These are phyloP conservation scores for Candida ulmi DNA, from an alignment of 805 yeast species.

Conservation along the genomic window DNA sequence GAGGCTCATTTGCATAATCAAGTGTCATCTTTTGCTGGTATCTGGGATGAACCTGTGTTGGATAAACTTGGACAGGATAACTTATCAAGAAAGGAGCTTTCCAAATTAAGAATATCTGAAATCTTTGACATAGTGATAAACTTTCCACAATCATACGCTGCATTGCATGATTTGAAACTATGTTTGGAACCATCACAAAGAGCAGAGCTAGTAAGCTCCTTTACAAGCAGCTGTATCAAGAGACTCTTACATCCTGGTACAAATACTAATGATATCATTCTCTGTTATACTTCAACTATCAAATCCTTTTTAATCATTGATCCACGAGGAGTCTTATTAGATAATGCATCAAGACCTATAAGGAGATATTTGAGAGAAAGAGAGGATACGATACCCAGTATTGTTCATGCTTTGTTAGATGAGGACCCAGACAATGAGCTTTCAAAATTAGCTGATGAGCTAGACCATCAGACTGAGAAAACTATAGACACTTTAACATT, in stretches of 20 bases:
- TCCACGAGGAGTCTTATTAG: conserved; percentile 79
- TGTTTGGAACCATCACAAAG: conserved; percentile 51
- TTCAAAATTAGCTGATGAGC: conserved; percentile 48
- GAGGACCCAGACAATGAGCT: conserved; percentile 27
- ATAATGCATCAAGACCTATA: conserved; percentile 72
- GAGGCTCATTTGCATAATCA: conserved; percentile 5
- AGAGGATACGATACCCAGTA: conserved; percentile 61
- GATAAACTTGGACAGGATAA: conserved; percentile 6
- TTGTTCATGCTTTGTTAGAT: conserved; percentile 67
- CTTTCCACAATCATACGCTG: conserved; percentile 47
- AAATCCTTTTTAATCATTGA: conserved; percentile 71
- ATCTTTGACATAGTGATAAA: conserved; percentile 50
- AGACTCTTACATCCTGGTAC: conserved; percentile 73
- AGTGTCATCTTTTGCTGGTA: conserved; percentile 5
- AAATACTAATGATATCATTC: conserved; percentile 66
- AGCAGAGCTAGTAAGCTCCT: conserved; percentile 42
- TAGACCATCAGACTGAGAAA: conserved; percentile 26
- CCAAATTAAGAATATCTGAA: conserved; percentile 46
- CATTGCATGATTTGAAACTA: conserved; percentile 51
- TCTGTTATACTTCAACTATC: conserved; percentile 65
- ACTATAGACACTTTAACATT: conserved; percentile 21
- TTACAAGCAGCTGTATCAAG: conserved; percentile 37
- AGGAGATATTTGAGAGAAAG: conserved; percentile 65
- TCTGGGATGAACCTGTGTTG: conserved; percentile 17
- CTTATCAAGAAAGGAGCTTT: conserved; percentile 8